Evolutionary conservation across 2,329 filamentous ascomycete genomes (phyloP), one percentile per base, ranked within the genome.

Genomic region (Alternaria solani): DNA sequence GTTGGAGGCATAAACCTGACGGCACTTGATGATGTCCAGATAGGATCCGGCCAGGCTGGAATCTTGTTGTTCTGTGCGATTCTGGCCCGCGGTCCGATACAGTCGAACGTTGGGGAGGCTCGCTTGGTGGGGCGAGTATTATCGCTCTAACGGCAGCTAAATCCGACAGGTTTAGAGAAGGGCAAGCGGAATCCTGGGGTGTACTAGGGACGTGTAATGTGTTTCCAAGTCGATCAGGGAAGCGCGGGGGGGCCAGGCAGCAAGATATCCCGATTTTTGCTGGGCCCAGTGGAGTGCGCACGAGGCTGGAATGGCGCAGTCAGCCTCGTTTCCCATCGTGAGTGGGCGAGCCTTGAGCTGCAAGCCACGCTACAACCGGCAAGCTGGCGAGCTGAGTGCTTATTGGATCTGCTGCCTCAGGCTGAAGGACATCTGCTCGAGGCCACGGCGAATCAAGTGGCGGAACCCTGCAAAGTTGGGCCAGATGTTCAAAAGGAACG

Each of bases 291-390:
- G 63, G 67, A 70, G 69, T 67, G 73, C 70, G 70, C 64, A 73
- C 76, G 73, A 76, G 74, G 74, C 74, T 76, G 75, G 71, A 72
- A 60, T 57, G 66, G 68, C 70, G 68, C 66, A 73, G 71, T 76
- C 74, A 78, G 75, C 75, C 75, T 78, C 72, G 74, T 75, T 70
- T 73, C 66, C 69, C 72, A 71, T 75, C 64, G 69, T 73, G 71
- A 77, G 72, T 75, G 75, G 75, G 69, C 70, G 53, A 67, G 71
- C 62, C 68, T 66, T 64, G 65, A 62, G 39, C 67, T 76, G 74
- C 73, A 75, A 73, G 73, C 72, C 74, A 74, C 64, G 70, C 69
- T 71, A 73, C 69, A 75, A 73, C 61, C 67, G 68, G 74, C 70
- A 64, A 70, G 72, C 71, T 75, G 74, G 75, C 69, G 65, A 70